These are phyloP conservation scores for Neurospora tetrasperma DNA, from an alignment of 495 filamentous ascomycete species.

Conservation along the genomic window DNA sequence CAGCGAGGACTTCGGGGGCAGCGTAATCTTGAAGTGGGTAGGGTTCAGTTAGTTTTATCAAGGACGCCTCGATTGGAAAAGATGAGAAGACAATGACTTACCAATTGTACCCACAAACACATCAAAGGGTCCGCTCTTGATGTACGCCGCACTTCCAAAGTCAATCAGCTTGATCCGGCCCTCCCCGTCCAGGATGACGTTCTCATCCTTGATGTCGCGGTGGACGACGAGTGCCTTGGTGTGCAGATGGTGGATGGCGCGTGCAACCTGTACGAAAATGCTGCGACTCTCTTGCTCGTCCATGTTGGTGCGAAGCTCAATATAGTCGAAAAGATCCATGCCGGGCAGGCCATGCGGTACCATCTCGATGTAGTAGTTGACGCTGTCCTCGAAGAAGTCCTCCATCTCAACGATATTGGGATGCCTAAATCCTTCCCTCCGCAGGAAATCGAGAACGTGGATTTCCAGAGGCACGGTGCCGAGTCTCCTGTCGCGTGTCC, in stretches of 20 bases:
- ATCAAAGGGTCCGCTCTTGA: constrained; percentile 96
- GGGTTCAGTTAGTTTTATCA: neutral
- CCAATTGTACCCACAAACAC: constrained; percentile 98
- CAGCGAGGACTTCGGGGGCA: constrained; percentile 91
- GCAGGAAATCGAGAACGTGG: constrained; percentile 90
- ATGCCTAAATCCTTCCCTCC: constrained; percentile 75
- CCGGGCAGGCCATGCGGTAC: constrained; percentile 88
- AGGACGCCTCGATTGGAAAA: neutral
- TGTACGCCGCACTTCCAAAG: constrained; percentile 95
- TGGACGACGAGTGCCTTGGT: constrained; percentile 88
- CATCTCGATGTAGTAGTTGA: constrained; percentile 99
- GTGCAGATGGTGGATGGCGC: constrained; percentile 84
- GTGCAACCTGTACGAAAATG: constrained; percentile 88
- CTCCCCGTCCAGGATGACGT: constrained; percentile 90
- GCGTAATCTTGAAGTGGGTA: constrained; percentile 65
- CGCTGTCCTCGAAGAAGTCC: constrained; percentile 95
- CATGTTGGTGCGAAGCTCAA: constrained; percentile 94
- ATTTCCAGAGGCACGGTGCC: constrained; percentile 98
- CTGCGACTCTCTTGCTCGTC: constrained; percentile 86
- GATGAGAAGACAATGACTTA: constrained; percentile 33
- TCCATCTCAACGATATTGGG: constrained; percentile 98
- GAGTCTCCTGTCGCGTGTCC: constrained; percentile 87
- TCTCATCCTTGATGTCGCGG: constrained; percentile 98
- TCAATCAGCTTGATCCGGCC: constrained; percentile 96
- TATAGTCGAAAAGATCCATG: constrained; percentile 99